Percentiles rank a stretch among this genome's conserved stretches.
phyloP scores from a whole-genome alignment of 768 basidiomycete species.

The Pisolithus albus region DNA sequence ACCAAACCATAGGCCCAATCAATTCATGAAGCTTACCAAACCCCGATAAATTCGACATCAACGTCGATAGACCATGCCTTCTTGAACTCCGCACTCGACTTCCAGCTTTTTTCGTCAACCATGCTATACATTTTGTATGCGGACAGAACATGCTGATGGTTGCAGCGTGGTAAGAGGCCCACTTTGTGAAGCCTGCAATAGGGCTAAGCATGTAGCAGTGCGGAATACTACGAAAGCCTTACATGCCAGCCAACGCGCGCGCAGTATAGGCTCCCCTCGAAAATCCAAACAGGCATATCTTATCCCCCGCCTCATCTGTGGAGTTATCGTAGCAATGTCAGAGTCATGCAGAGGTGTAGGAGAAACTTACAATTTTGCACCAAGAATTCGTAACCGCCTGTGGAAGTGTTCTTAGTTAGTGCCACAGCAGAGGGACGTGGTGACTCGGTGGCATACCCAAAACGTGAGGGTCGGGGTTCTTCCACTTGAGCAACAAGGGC shows the following conservation, averaged over 20 bases:
- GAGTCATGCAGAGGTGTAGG: background rate
- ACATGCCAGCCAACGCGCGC: constrained; percentile 70
- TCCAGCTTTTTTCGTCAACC: constrained; percentile 53
- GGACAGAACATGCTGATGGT: constrained; percentile 72
- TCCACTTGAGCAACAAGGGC: constrained; percentile 51
- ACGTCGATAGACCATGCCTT: constrained; percentile 72
- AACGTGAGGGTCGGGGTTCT: constrained; percentile 62
- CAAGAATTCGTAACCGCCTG: constrained; percentile 70
- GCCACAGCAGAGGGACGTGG: background rate
- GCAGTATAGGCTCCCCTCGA: constrained; percentile 70
- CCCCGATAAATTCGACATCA: constrained; percentile 64
- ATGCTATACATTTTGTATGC: constrained; percentile 60
- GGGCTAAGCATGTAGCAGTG: background rate
- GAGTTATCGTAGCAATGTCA: background rate
- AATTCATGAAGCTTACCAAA: constrained; percentile 43
- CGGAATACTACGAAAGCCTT: background rate
- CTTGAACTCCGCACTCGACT: constrained; percentile 61
- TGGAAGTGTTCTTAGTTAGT: background rate
- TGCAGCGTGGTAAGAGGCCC: constrained; percentile 62
- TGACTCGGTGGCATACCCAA: constrained; percentile 40
- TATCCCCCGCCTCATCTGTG: constrained; percentile 58
- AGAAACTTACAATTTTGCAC: constrained; percentile 60
- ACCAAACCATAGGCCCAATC: background rate
- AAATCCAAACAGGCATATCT: constrained; percentile 76
- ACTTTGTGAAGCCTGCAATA: constrained; percentile 54